Evolutionary conservation across 305 asterid genomes (phyloP).

Genomic region (Plantago rigida): DNA sequence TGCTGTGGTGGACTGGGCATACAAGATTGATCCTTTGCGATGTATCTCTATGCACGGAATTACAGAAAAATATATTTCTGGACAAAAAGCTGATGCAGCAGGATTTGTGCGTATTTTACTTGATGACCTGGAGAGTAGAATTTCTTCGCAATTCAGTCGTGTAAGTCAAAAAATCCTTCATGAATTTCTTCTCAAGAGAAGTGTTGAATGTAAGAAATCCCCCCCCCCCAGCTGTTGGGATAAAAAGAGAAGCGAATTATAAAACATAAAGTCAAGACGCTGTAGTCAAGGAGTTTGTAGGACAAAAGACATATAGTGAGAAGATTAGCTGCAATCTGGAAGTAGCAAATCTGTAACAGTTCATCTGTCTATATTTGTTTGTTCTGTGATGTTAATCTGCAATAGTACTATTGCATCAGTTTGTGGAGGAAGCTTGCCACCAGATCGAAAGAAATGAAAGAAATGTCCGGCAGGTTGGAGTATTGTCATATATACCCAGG

Average conservation of each 20-base stretch:
- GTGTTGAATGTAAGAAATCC: no score
- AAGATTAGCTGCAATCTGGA: neutral
- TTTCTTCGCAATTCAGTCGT: constrained; percentile 69
- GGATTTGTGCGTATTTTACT: constrained; percentile 95
- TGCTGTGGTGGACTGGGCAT: constrained; percentile 99
- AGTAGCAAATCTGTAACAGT: constrained; percentile 11
- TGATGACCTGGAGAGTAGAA: constrained; percentile 86
- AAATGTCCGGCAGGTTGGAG: constrained; percentile 82
- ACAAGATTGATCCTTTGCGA: constrained; percentile 91
- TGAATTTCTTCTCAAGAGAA: neutral
- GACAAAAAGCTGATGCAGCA: constrained; percentile 98
- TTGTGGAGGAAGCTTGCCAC: constrained; percentile 97
- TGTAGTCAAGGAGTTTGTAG: no score
- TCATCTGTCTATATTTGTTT: constrained; percentile 9
- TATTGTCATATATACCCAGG: constrained; percentile 88
- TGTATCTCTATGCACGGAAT: constrained; percentile 99
- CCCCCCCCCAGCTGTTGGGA: no score
- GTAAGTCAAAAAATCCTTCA: constrained; percentile 39
- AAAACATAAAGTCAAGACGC: no score
- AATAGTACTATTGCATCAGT: constrained; percentile 40
- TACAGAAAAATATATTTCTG: constrained; percentile 90
- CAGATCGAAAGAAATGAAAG: constrained; percentile 94
- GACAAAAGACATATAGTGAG: no score
- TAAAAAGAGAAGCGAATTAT: no score
- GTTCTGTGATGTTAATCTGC: constrained; percentile 22